Conservation (phyloP, 139 green algal species). For the Diplosphaera chodatii region DNA sequence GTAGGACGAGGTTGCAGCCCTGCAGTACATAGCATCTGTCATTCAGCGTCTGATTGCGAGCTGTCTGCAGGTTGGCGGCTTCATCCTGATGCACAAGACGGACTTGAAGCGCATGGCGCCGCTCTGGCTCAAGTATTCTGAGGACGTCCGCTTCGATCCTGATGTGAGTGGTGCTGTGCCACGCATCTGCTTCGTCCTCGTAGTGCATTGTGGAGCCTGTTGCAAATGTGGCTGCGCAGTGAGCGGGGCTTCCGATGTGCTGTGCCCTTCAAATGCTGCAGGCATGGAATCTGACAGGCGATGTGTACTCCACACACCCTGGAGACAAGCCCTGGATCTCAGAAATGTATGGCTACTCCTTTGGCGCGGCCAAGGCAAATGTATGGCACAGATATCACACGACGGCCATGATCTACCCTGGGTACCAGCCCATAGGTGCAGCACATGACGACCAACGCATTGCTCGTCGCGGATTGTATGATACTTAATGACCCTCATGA, state of each 20-base stretch:
- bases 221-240: too few species aligned
- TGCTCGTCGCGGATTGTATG: too few species aligned
- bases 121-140: conserved; percentile 46
- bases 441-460: too few species aligned
- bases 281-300: conserved; percentile 54
- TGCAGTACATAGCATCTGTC: too few species aligned
- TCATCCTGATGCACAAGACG: conserved; percentile 68
- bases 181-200: too few species aligned
- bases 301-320: conserved; percentile 28
- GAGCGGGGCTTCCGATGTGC: too few species aligned
- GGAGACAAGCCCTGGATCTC: conserved; percentile 73
- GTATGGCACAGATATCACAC: conserved; percentile 75
- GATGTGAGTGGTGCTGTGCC: too few species aligned
- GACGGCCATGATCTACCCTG: conserved; percentile 76
- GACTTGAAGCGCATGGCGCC: conserved; percentile 69
- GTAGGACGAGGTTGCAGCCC: too few species aligned
- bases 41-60: too few species aligned
- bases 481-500: too few species aligned
- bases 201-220: too few species aligned
- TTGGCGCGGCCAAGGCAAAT: conserved; percentile 54
- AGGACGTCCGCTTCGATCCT: conserved; percentile 32
- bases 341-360: conserved; percentile 88
- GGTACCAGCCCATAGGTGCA: conserved; percentile 34
- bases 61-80: conserved; percentile 60
- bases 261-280: too few species aligned